Percentiles rank a stretch among this genome's conserved stretches.
phyloP scores from a whole-genome alignment of 805 yeast genomes.

The Kluyveromyces wickerhamii region DNA sequence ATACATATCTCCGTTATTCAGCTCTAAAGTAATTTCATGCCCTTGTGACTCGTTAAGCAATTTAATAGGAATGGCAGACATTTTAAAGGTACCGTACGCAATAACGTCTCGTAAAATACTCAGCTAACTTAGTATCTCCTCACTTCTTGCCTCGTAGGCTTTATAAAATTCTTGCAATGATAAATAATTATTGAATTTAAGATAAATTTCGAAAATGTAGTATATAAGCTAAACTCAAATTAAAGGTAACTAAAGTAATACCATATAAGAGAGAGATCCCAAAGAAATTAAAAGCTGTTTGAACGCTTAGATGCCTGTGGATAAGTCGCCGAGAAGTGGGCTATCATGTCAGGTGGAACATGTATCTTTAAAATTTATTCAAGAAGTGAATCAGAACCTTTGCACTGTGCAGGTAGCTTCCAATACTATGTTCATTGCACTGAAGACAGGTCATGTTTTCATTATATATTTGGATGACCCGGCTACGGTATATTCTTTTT shows the following conservation, averaged over 20 bases:
- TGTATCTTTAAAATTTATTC: conserved; percentile 45
- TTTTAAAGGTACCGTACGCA: too few species aligned
- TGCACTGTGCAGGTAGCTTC: conserved; percentile 44
- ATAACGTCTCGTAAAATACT: too few species aligned
- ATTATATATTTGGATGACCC: conserved; percentile 64
- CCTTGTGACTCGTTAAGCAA: conserved; percentile 86
- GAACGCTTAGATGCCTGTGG: background rate
- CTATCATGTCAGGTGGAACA: conserved; percentile 17
- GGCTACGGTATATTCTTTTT: conserved; percentile 42
- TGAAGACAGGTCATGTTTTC: conserved; percentile 45
- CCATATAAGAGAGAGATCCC: background rate
- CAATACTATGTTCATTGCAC: conserved; percentile 49
- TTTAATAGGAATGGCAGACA: conserved; percentile 72
- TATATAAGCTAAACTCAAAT: too few species aligned
- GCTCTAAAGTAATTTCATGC: conserved; percentile 74
- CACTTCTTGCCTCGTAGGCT: too few species aligned
- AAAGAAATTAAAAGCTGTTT: background rate
- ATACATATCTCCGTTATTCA: conserved; percentile 78
- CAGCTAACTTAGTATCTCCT: too few species aligned
- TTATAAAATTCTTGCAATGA: too few species aligned
- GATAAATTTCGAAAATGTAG: too few species aligned
- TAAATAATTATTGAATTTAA: too few species aligned
- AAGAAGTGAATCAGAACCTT: conserved; percentile 37
- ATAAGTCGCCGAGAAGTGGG: background rate
- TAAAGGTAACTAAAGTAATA: background rate